These are phyloP conservation scores for Pascua sp. DNA, from an alignment of 1,284 basidiomycete species.

Conservation along the genomic window DNA sequence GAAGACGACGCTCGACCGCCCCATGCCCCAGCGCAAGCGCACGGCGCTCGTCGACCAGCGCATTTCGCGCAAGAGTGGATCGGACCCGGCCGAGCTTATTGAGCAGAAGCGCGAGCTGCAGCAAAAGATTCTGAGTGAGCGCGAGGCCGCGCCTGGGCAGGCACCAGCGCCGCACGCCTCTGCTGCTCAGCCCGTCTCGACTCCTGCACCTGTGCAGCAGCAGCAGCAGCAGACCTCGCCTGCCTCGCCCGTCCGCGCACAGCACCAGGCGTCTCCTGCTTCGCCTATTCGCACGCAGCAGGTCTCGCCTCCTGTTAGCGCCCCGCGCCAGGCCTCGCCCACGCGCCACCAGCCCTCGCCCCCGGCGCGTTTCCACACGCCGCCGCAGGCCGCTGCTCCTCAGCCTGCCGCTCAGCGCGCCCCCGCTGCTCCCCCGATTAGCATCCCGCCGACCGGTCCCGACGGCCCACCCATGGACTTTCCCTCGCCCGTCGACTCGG, in stretches of 20 bases:
- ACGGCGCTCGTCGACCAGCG: slow-evolving; percentile 87
- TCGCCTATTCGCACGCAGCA: neutral
- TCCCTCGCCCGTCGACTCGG: neutral
- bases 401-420: slow-evolving; percentile 54
- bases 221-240: slow-evolving; percentile 13
- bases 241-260: slow-evolving; percentile 1
- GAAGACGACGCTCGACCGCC: slow-evolving; percentile 77
- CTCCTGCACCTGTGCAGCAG: neutral
- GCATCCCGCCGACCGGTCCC: slow-evolving; percentile 15
- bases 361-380: neutral
- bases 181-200: neutral
- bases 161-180: slow-evolving; percentile 3
- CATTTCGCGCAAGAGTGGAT: slow-evolving; percentile 55
- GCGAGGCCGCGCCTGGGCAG: slow-evolving; percentile 6
- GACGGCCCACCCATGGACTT: no score
- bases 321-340: neutral
- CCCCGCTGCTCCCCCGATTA: slow-evolving; percentile 34
- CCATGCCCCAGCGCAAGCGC: slow-evolving; percentile 74
- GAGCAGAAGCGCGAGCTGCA: slow-evolving; percentile 43
- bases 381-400: slow-evolving; percentile 1
- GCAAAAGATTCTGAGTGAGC: slow-evolving; percentile 1
- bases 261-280: neutral
- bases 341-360: slow-evolving; percentile 30
- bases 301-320: neutral
- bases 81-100: slow-evolving; percentile 51